Evolutionary conservation across 768 basidiomycete species (phyloP).

Genomic region (Kwoniella dendrophila): DNA sequence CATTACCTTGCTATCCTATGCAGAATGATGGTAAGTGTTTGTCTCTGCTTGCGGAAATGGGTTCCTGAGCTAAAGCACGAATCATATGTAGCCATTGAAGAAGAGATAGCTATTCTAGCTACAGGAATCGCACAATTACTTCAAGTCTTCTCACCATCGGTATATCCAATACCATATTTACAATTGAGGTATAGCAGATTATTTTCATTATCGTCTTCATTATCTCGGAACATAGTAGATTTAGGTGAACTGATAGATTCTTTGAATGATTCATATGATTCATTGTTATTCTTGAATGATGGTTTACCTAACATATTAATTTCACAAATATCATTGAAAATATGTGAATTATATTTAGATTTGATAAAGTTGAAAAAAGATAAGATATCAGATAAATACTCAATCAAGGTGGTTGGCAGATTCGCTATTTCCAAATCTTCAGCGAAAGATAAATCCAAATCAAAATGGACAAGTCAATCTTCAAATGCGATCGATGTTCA

Average conservation of each 20-base stretch:
- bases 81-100: neutral
- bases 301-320: neutral
- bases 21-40: no score
- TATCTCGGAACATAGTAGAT: neutral
- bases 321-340: neutral
- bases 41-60: no score
- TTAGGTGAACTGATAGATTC: neutral
- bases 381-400: no score
- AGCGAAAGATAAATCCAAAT: no score
- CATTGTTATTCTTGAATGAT: neutral
- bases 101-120: neutral
- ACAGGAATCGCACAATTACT: neutral
- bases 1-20: no score
- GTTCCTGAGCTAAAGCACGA: no score
- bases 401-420: no score
- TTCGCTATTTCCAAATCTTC: no score
- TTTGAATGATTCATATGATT: neutral
- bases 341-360: no score
- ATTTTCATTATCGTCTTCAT: neutral
- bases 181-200: neutral
- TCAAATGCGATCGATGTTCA: no score
- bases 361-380: no score
- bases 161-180: conserved; percentile 1
- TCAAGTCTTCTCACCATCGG: neutral
- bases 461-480: no score